Evolutionary conservation across 345 rosid species (phyloP), one percentile per base, ranked within the genome.

Genomic region (Aquilaria sinensis): DNA sequence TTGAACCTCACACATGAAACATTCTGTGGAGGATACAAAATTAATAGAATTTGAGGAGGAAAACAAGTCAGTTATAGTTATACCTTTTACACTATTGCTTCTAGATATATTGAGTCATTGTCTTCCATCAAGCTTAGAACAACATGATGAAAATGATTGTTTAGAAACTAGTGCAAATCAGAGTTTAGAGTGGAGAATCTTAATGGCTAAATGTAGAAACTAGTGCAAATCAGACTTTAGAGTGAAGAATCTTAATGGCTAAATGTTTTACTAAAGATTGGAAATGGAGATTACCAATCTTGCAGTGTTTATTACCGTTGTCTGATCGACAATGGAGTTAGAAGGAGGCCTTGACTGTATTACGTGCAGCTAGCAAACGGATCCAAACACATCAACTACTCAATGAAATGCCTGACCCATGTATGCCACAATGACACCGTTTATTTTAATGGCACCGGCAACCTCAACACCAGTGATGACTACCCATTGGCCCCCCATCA

Each of bases 171-270:
- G 75, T 66, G 86, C 78, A 72, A 88, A 72, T 70, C 87, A 79
- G 66, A 96, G 97, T 55, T 79, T 93, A 70, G 98, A 93, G 70
- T 90, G 98, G 98, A 86, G 90, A 81, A 79, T 84, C 66, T 75
- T 92, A 53, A 55, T 76, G 67, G 85, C 86, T 65, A 86, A 68
- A 73, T 80, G 70, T 68, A 23, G 23, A 23, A 23, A 23, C 62
- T 46, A 81, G 75, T 66, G 86, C 78, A 72, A 88, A 72, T 70
- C 87, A 79, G 66, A 96, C 98, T 55, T 79, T 93, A 70, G 98
- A 93, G 72, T 90, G 98, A 97, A 86, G 90, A 81, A 79, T 84
- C 66, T 75, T 92, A 53, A 55, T 76, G 67, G 85, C 86, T 65
- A 86, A 68, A 73, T 80, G 70, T 68, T 90, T 90, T 67, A 77